Evolutionary conservation across 495 filamentous ascomycete species (phyloP).

Genomic region (Penicillium samsonianum): DNA sequence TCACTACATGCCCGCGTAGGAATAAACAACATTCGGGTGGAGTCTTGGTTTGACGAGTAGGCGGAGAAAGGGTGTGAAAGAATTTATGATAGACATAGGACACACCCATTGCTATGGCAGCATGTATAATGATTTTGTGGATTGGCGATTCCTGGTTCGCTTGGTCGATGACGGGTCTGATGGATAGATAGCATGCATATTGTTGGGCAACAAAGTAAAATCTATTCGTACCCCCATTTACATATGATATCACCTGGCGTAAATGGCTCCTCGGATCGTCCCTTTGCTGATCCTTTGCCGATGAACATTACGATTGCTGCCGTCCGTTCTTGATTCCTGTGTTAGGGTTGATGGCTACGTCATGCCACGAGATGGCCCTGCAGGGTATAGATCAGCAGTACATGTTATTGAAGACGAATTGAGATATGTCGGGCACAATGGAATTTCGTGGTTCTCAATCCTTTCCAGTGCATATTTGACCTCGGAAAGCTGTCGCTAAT

Average conservation of each 20-base stretch:
- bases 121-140: neutral
- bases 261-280: neutral
- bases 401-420: neutral
- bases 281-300: neutral
- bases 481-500: neutral
- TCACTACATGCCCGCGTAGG: conserved; percentile 44
- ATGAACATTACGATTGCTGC: neutral
- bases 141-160: neutral
- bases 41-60: conserved; percentile 23
- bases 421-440: neutral
- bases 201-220: neutral
- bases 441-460: neutral
- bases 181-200: neutral
- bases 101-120: conserved; percentile 15
- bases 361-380: conserved; percentile 2
- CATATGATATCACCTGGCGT: conserved; percentile 3
- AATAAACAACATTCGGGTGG: conserved; percentile 30
- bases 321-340: neutral
- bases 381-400: conserved; percentile 4
- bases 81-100: conserved; percentile 20
- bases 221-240: neutral
- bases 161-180: neutral
- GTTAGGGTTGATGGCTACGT: conserved; percentile 5
- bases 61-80: conserved; percentile 23
- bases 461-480: no score